Conservation (phyloP, 2,329 filamentous ascomycete species). For the Fusarium subglutinans region DNA sequence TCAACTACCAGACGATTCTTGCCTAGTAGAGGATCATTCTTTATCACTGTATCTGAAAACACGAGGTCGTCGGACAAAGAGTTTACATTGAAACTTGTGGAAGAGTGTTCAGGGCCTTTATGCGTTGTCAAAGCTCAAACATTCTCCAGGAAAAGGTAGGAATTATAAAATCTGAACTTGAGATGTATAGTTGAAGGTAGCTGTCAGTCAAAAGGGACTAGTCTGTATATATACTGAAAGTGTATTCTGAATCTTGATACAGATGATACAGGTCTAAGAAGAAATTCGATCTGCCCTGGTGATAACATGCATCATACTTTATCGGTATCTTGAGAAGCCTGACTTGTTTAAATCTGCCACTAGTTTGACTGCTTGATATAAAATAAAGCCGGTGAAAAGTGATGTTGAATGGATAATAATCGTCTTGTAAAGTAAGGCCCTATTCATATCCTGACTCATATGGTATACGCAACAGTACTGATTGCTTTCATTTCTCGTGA, state of each 20-base stretch:
- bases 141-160: neutral
- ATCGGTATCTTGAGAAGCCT: no score
- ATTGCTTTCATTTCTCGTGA: no score
- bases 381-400: no score
- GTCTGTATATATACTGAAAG: accelerated
- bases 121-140: neutral
- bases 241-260: no score
- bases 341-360: accelerated
- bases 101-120: neutral
- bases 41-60: neutral
- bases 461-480: no score
- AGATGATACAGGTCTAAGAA: no score
- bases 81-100: neutral
- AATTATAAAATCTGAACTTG: neutral
- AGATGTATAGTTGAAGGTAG: neutral
- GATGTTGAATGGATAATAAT: no score
- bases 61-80: neutral
- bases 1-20: neutral
- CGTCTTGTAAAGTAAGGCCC: no score
- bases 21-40: neutral
- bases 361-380: no score
- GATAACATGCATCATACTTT: no score
- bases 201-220: accelerated
- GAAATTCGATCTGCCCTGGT: no score
- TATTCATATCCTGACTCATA: no score